Conservation (phyloP, 1,284 basidiomycete genomes). For the Cryptococcus sp. region DNA sequence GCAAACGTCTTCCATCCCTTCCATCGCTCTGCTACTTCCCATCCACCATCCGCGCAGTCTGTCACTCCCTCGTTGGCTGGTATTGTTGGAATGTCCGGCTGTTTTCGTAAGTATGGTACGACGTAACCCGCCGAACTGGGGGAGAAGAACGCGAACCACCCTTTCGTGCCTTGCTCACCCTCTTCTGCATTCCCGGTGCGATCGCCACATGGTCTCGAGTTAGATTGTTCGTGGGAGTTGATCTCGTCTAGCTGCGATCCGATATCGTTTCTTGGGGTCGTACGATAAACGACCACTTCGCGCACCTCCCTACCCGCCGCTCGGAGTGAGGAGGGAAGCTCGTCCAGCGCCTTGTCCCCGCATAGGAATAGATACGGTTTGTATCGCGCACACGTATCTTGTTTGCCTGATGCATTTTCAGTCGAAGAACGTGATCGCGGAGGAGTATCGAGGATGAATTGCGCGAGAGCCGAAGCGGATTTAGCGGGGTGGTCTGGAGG, state of each 20-base stretch:
- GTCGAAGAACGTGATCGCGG: constrained; percentile 2
- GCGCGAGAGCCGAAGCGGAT: constrained; percentile 20
- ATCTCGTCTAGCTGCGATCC: constrained; percentile 1
- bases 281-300: constrained; percentile 34
- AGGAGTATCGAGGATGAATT: constrained; percentile 22
- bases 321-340: constrained; percentile 27
- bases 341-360: constrained; percentile 46
- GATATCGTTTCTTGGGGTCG: constrained; percentile 12
- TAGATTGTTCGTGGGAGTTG: neutral
- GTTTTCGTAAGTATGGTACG: constrained; percentile 20
- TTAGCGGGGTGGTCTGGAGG: constrained; percentile 10
- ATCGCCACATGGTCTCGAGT: neutral
- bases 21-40: neutral
- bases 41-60: neutral
- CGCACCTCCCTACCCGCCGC: constrained; percentile 19
- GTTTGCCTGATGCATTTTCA: neutral
- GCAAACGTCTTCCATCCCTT: constrained; percentile 28
- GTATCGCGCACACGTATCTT: constrained; percentile 3
- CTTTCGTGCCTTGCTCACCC: neutral
- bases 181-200: neutral
- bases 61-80: neutral
- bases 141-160: constrained; percentile 49
- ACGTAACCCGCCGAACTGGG: constrained; percentile 43
- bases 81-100: neutral
- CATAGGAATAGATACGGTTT: constrained; percentile 37